phyloP scores from a whole-genome alignment of 371 early-diverging fungal genomes.

The Caulochytrium protostelioides region DNA sequence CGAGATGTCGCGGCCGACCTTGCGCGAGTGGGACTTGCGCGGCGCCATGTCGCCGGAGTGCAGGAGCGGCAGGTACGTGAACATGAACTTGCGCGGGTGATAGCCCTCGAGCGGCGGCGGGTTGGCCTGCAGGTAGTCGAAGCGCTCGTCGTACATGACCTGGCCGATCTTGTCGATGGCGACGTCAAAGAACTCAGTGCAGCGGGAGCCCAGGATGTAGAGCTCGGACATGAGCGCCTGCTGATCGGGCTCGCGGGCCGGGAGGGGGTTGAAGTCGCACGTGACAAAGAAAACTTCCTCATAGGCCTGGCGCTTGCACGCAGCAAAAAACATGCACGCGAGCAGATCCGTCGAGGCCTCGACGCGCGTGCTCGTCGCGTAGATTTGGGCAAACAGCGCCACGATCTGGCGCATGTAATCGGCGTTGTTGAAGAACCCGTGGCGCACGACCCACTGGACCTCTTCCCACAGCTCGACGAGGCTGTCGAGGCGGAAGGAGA shows the following conservation, averaged over 20 bases:
- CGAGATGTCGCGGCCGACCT: no score
- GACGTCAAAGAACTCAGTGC: conserved; percentile 1
- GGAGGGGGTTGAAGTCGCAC: conserved; percentile 2
- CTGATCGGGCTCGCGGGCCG: conserved; percentile 1
- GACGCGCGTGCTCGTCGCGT: no score
- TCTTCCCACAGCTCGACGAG: no score
- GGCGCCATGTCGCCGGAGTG: conserved; percentile 2
- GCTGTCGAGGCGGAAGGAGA: no score
- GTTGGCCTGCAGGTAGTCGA: not conserved
- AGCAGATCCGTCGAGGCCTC: not conserved
- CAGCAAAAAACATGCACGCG: not conserved
- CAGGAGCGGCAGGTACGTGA: conserved; percentile 2
- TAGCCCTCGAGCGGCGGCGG: not conserved
- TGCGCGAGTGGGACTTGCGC: not conserved
- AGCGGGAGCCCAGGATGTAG: conserved; percentile 1
- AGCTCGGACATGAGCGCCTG: conserved; percentile 1
- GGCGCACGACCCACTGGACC: no score
- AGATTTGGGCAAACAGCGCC: no score
- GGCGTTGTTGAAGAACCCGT: no score
- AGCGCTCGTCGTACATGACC: not conserved
- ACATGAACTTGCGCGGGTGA: conserved; percentile 4
- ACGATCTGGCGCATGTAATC: no score
- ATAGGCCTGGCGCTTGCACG: conserved; percentile 1
- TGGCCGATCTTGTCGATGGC: not conserved
- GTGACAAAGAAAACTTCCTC: not conserved